These are phyloP conservation scores for Magnolia changhungtana DNA, from an alignment of 164 flowering plant species.

Conservation along the genomic window DNA sequence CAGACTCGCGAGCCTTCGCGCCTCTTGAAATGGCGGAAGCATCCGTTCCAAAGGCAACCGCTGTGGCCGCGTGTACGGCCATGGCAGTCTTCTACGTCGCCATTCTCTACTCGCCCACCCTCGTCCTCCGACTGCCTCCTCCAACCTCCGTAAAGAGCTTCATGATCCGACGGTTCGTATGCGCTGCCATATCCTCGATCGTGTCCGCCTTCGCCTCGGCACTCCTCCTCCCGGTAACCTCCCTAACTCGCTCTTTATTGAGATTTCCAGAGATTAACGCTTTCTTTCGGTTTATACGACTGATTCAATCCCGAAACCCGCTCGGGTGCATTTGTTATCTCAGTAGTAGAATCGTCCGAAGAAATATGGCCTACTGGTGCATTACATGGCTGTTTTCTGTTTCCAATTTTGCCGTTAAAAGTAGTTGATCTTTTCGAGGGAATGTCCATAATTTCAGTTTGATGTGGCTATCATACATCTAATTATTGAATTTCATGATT, in stretches of 20 bases:
- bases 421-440: too few species aligned
- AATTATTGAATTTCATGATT: too few species aligned
- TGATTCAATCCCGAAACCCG: background rate
- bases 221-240: constrained; percentile 62
- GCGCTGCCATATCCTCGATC: constrained; percentile 61
- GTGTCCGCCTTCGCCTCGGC: constrained; percentile 46
- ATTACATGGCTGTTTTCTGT: too few species aligned
- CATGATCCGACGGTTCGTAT: constrained; percentile 78
- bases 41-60: constrained; percentile 38
- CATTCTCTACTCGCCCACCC: constrained; percentile 71
- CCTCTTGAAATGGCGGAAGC: constrained; percentile 18
- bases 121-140: constrained; percentile 72
- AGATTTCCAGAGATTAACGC: background rate
- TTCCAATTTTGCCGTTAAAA: too few species aligned
- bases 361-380: too few species aligned
- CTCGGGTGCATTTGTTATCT: too few species aligned
- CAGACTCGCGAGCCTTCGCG: background rate
- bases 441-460: too few species aligned
- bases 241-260: background rate
- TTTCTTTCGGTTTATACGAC: background rate
- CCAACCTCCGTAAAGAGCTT: constrained; percentile 50
- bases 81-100: constrained; percentile 78
- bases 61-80: constrained; percentile 52
- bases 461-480: too few species aligned
- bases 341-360: too few species aligned